Percentiles rank a stretch among this genome's conserved stretches.
Evolutionary conservation across 768 basidiomycete genomes (phyloP).

Genomic region (Baorangia bicolor): DNA sequence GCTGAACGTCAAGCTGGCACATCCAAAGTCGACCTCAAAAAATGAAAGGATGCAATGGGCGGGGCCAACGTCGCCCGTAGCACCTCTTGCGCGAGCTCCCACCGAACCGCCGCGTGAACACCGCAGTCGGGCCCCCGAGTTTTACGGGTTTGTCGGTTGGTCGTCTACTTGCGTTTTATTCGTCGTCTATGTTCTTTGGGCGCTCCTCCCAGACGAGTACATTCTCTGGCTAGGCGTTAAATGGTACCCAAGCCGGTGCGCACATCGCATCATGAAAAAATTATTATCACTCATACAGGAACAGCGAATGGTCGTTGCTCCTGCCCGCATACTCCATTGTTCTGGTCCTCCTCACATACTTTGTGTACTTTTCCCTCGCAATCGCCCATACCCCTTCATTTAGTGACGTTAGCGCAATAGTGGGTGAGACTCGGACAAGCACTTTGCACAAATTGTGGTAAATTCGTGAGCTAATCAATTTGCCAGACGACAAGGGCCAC

Average conservation of each 20-base stretch:
- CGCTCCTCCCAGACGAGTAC: conserved; percentile 69
- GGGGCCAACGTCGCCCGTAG: conserved; percentile 44
- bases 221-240: conserved; percentile 64
- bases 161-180: conserved; percentile 72
- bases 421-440: conserved; percentile 53
- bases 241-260: conserved; percentile 89
- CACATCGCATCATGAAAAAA: too few relatives aligned
- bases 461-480: conserved; percentile 10
- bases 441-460: conserved; percentile 10
- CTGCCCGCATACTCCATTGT: conserved; percentile 77
- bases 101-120: conserved; percentile 40
- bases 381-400: conserved; percentile 70
- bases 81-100: conserved; percentile 45
- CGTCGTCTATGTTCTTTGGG: conserved; percentile 75
- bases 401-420: conserved; percentile 61
- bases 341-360: conserved; percentile 70
- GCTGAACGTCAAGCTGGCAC: conserved; percentile 13
- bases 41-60: conserved; percentile 14
- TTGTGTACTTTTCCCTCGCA: conserved; percentile 74
- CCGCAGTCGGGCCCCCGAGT: conserved; percentile 75
- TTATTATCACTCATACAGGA: conserved; percentile 1
- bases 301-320: conserved; percentile 83
- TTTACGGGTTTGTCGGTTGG: conserved; percentile 91
- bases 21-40: not conserved
- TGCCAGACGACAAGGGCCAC: conserved; percentile 56